Conservation (phyloP, 2,329 filamentous ascomycete genomes). For the Cytospora chrysosperma region DNA sequence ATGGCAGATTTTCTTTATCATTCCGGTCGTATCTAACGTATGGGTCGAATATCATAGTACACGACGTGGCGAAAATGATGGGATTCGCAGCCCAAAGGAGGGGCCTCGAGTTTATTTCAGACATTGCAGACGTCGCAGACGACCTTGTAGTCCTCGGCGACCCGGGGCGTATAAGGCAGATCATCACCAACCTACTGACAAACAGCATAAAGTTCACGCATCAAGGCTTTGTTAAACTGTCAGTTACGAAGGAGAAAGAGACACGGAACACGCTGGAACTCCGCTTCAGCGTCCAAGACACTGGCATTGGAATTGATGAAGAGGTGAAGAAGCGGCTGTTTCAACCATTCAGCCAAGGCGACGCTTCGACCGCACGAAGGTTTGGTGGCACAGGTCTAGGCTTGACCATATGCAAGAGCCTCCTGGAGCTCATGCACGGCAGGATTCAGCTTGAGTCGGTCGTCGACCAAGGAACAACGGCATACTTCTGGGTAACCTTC, state of each 20-base stretch:
- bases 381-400: constrained; percentile 79
- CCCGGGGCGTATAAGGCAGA: constrained; percentile 58
- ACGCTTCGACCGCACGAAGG: constrained; percentile 74
- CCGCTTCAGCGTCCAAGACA: constrained; percentile 72
- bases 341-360: constrained; percentile 79
- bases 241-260: constrained; percentile 62
- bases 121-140: constrained; percentile 62
- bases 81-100: constrained; percentile 81
- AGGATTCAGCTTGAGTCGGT: constrained; percentile 69
- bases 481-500: constrained; percentile 75
- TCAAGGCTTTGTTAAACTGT: constrained; percentile 66
- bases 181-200: constrained; percentile 60
- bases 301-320: constrained; percentile 78
- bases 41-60: constrained; percentile 53
- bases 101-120: constrained; percentile 68
- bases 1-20: not conserved
- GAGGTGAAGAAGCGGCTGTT: constrained; percentile 72
- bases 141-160: constrained; percentile 79
- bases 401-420: constrained; percentile 77
- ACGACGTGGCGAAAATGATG: constrained; percentile 84
- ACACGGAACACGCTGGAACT: constrained; percentile 64
- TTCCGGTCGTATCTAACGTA: not conserved
- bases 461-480: constrained; percentile 68
- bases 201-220: constrained; percentile 68
- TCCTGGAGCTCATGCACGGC: constrained; percentile 77